Evolutionary conservation across 257 asterid species (phyloP).

Genomic region (Solanum sparsipilum): DNA sequence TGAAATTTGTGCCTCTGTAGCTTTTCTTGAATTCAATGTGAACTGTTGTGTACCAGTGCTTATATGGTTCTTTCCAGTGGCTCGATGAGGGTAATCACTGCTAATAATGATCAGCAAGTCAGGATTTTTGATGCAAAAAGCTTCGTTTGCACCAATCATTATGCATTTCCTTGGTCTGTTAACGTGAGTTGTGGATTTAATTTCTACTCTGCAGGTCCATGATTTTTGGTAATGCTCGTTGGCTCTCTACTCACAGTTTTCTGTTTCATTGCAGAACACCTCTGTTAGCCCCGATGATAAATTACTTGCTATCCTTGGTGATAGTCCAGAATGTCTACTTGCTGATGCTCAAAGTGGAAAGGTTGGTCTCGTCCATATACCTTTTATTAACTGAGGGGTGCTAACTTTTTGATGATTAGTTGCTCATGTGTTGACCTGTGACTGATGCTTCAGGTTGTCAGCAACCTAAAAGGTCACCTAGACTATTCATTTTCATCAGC

Average conservation of each 20-base stretch:
- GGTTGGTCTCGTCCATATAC: slow-evolving; percentile 17
- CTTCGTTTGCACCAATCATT: slow-evolving; percentile 36
- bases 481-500: slow-evolving; percentile 80
- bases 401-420: not conserved
- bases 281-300: slow-evolving; percentile 63
- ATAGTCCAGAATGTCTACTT: slow-evolving; percentile 44
- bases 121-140: slow-evolving; percentile 50
- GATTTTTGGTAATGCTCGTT: not conserved
- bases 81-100: slow-evolving; percentile 47
- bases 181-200: slow-evolving; percentile 43
- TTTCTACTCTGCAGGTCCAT: not conserved
- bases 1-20: not conserved
- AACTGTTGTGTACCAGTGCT: not conserved
- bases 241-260: not conserved
- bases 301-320: slow-evolving; percentile 65
- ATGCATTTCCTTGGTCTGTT: slow-evolving; percentile 86
- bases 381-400: not conserved
- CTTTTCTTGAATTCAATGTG: not conserved
- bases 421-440: slow-evolving; percentile 3
- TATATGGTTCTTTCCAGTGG: slow-evolving; percentile 34
- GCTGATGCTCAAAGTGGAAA: slow-evolving; percentile 59
- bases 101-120: slow-evolving; percentile 79
- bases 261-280: slow-evolving; percentile 34
- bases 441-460: slow-evolving; percentile 21
- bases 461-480: slow-evolving; percentile 57